phyloP scores from a whole-genome alignment of 306 rosid genomes.

The Cercis canadensis region DNA sequence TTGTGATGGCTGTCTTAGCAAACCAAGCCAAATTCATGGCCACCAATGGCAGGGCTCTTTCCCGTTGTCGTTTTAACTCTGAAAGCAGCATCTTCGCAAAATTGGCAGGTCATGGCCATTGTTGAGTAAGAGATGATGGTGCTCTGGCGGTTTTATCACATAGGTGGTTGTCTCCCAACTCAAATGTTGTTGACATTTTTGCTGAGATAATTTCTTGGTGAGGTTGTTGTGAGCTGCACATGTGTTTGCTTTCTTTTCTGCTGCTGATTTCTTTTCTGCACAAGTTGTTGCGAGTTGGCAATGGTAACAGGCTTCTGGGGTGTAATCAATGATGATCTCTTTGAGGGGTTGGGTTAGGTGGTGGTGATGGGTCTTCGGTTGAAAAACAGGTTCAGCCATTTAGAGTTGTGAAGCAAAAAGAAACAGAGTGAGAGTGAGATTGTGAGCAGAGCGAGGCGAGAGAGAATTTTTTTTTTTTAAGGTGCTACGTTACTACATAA shows the following conservation, averaged over 20 bases:
- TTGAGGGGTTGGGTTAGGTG: no score
- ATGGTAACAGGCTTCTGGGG: no score
- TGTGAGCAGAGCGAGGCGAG: no score
- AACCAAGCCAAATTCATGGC: constrained; percentile 89
- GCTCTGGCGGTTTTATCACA: constrained; percentile 25
- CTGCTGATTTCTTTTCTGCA: neutral
- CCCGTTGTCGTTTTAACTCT: constrained; percentile 66
- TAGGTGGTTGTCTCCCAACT: constrained; percentile 42
- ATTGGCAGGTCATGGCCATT: constrained; percentile 49
- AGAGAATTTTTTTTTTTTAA: no score
- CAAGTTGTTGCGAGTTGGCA: no score
- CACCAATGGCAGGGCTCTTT: constrained; percentile 70
- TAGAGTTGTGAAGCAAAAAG: no score
- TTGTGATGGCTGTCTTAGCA: constrained; percentile 72
- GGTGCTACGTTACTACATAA: no score
- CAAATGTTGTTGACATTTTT: constrained; percentile 51
- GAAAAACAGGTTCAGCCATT: no score
- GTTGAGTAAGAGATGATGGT: neutral
- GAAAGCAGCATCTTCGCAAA: constrained; percentile 31
- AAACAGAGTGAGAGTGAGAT: no score
- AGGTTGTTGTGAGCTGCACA: constrained; percentile 13
- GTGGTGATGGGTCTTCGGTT: no score
- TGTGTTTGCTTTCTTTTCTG: neutral
- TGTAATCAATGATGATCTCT: no score
- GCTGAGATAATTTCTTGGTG: constrained; percentile 27